Percentiles rank a stretch among this genome's conserved stretches.
phyloP scores from a whole-genome alignment of 2,329 filamentous ascomycete species.

The Fusarium musae region DNA sequence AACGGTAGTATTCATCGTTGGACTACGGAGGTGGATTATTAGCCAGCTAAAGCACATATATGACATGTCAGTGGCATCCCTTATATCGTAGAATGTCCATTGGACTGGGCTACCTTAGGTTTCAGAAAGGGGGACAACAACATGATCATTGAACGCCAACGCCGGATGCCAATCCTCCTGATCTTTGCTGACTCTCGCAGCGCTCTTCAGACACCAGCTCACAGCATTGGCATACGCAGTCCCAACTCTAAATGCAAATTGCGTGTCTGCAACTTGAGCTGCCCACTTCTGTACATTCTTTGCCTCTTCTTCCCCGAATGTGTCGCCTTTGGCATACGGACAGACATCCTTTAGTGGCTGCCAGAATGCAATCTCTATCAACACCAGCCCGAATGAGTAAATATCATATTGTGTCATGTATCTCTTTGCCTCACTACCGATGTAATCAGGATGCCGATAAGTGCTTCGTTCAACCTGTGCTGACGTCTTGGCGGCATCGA shows the following conservation, averaged over 20 bases:
- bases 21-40: too few species aligned
- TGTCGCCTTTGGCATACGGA: rapidly evolving
- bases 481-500: not conserved
- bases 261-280: rapidly evolving
- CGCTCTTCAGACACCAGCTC: not conserved
- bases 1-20: too few species aligned
- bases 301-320: not conserved
- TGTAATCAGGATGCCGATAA: not conserved
- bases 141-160: not conserved
- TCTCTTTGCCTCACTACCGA: not conserved
- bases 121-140: not conserved
- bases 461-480: not conserved
- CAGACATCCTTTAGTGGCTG: not conserved
- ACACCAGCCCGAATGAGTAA: not conserved
- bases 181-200: rapidly evolving
- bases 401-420: not conserved
- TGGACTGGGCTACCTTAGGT: too few species aligned
- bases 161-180: constrained; percentile 1
- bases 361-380: not conserved
- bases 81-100: too few species aligned
- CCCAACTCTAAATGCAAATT: not conserved
- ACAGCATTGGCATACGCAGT: not conserved
- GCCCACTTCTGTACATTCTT: not conserved
- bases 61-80: too few species aligned
- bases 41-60: too few species aligned